Conservation (phyloP, 768 basidiomycete species). For the Clavulina sp. region DNA sequence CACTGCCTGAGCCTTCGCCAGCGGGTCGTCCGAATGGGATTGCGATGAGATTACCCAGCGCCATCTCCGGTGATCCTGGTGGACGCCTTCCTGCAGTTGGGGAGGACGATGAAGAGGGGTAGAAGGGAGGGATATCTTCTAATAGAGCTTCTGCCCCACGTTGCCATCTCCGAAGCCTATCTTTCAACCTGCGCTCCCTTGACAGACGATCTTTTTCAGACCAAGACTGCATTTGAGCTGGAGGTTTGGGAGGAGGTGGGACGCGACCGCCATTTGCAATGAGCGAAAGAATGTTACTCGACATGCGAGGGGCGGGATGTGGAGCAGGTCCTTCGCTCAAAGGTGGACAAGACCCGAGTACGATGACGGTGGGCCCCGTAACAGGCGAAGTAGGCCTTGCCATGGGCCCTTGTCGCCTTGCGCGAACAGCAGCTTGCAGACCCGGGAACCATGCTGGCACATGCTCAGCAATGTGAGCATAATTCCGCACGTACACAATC, state of each 20-base stretch:
- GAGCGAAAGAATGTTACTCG: conserved; percentile 4
- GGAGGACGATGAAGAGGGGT: no score
- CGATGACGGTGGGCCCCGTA: conserved; percentile 55
- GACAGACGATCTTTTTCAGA: conserved; percentile 42
- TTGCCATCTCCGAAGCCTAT: conserved; percentile 61
- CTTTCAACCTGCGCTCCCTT: conserved; percentile 53
- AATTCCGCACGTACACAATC: conserved; percentile 72
- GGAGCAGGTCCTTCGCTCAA: neutral
- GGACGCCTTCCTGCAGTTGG: no score
- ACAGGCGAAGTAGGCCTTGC: conserved; percentile 42
- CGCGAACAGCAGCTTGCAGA: conserved; percentile 59
- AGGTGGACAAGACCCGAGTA: conserved; percentile 69
- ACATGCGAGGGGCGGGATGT: neutral
- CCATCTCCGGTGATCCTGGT: no score
- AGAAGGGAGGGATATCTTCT: conserved; percentile 45
- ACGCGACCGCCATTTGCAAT: neutral
- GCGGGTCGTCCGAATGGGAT: neutral
- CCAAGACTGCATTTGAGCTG: conserved; percentile 1
- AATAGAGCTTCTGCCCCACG: conserved; percentile 37
- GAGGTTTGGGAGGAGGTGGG: neutral
- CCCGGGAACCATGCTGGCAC: conserved; percentile 67
- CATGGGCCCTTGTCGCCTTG: conserved; percentile 49
- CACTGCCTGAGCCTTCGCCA: neutral
- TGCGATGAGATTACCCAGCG: neutral
- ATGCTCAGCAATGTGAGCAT: conserved; percentile 52